phyloP scores from a whole-genome alignment of 2,329 filamentous ascomycete genomes.

The Chalaropsis thielavioides region DNA sequence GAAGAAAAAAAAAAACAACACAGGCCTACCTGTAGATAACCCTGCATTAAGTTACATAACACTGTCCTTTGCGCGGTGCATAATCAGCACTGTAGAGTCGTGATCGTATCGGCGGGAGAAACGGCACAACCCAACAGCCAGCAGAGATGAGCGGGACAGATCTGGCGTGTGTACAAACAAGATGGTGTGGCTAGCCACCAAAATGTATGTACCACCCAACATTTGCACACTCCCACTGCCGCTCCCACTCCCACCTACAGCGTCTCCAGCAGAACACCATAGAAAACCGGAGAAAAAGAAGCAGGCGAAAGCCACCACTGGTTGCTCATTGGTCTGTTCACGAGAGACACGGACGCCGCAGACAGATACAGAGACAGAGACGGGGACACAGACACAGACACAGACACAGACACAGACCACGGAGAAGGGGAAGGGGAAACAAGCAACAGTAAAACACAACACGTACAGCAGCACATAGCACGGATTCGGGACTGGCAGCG shows the following conservation, averaged over 20 bases:
- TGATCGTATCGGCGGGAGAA: not conserved
- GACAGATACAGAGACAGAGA: not conserved
- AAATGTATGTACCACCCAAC: not conserved
- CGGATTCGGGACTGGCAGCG: not conserved
- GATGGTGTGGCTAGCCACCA: slow-evolving; percentile 1
- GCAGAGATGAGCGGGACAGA: not conserved
- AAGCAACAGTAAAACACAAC: not conserved
- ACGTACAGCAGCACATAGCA: not conserved
- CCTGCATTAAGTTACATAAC: not conserved
- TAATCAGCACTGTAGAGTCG: not conserved
- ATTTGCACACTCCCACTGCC: not conserved
- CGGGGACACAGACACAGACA: not conserved
- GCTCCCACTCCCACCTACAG: not conserved
- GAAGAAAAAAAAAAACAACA: not conserved
- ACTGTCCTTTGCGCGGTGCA: not conserved
- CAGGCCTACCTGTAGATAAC: not conserved
- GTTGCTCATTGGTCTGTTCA: not conserved
- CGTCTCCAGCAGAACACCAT: not conserved
- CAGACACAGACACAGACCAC: not conserved
- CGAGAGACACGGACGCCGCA: not conserved
- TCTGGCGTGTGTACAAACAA: not conserved
- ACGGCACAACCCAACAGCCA: not conserved
- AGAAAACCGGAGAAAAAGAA: not conserved
- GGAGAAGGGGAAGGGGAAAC: not conserved
- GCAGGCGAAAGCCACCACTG: not conserved